Base-by-base conservation (phyloP, 768 basidiomycete species). In the Podaxis pistillaris region DNA sequence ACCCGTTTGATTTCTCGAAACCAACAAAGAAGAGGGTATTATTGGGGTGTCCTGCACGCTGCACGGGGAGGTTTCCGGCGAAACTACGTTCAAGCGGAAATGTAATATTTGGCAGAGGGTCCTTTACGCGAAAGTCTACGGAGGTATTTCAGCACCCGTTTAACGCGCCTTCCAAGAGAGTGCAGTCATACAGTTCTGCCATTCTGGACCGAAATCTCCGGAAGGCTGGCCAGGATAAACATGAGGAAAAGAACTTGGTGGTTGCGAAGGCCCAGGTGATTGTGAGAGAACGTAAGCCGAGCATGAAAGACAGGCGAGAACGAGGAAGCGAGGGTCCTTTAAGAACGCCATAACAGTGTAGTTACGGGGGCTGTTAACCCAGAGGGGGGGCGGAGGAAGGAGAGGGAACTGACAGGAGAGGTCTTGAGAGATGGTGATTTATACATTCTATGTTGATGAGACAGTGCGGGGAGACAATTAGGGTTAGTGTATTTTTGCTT, bases 21-120 rank as follows among this genome's bases (percentile, higher is more conserved):
- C 80, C 87, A 75, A 82, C 79, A 70, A 89, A 89, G 74, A 88
- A 89, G 15, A 89, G 75, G 0, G 87, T 88, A 63, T 88, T 74
- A 57, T 89, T 88, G 0, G 85, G 85, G 69, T 87, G 87, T 28
- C 79, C 80, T 7, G 74, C 71, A 54, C 87, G 80, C 64, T 85
- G 77, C 2, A 89, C 87, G 30, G 81, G 80, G 57, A 89, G 77
- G 62, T 88, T 89, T 58, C 88, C 88, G 0, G 88, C 86, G 68
- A 77, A 89, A 67, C 78, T 83, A n/a, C 79, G 80, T 33, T 79
- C 74, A 26, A 79, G 68, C 47, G 74, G 68, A 69, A 85, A 87
- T 0, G 85, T 84, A n/a, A 88, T 74, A 66, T 88, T 87, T 11
- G 88, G 87, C 13, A 89, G 78, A 36, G 69, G 69, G 13, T 75